Base-by-base conservation (phyloP, 139 green algal genomes). In the Chloropicon primus region DNA sequence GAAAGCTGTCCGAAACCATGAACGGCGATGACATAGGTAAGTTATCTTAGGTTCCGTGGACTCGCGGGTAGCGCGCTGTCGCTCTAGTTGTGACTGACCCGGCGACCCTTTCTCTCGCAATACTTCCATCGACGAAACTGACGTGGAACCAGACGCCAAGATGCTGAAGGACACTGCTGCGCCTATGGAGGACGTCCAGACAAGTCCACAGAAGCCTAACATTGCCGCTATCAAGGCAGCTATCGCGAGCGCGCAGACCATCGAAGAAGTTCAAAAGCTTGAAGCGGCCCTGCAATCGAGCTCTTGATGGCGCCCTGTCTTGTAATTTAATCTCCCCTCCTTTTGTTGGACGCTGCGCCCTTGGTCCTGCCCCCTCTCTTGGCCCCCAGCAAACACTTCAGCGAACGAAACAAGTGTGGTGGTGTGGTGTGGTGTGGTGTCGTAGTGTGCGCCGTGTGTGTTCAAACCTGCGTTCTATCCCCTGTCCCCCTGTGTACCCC, bases 211-310 rank as follows among this genome's bases (percentile, higher is more conserved):
- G 27, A 89, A 88, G 1, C 91, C 93, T 3, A 91, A 97, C 74
- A 93, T 95, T 81, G 93, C 91, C 1, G 21, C 21, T 77, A 25
- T 21, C 74, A 21, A 21, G 21, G 23, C 24, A 21, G 72, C 21
- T 3, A 97, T 98, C 78, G 92, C 91, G 0, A 92, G 91, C 27
- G 86, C 89, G n/a, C 80, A 88, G 53, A 97, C 93, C 2, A 83
- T 98, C 77, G 91, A 97, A 77, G 94, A 98, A 80, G 92, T 97
- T 25, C 27, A 80, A 71, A 54, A 81, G 54, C 82, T 97, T 27
- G 94, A 98, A 83, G 82, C 88, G 25, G 92, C 92, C 17, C 84
- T 98, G 3, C 83, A 74, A n/a, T n/a, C n/a, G n/a, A n/a, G n/a
- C n/a, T n/a, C n/a, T n/a, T n/a, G n/a, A n/a, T n/a, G n/a, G n/a